A percentile compares a stretch with the other conserved stretches of the same genome.
Conservation (phyloP, 2,329 filamentous ascomycete genomes). For the Xylaria sp. region DNA sequence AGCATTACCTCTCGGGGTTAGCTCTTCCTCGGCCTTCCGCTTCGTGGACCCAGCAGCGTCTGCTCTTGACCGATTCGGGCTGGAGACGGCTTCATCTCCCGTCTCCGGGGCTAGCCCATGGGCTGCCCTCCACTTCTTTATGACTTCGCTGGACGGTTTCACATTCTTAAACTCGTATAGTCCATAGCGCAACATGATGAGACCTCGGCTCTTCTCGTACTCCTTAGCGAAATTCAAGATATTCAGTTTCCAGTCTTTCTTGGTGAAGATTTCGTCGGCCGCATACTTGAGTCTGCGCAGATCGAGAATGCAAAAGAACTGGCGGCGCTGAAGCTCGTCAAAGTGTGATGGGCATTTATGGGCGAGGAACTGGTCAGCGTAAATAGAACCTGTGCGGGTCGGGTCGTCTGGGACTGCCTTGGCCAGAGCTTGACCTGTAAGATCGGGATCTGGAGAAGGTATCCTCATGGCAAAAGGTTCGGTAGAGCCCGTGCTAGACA, state of each 20-base stretch:
- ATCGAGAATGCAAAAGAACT: constrained; percentile 73
- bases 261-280: constrained; percentile 68
- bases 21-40: constrained; percentile 67
- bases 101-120: constrained; percentile 65
- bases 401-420: constrained; percentile 65
- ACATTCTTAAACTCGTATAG: constrained; percentile 72
- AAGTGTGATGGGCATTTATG: constrained; percentile 68
- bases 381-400: constrained; percentile 64
- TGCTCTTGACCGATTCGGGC: constrained; percentile 46
- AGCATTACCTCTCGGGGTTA: constrained; percentile 54
- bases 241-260: constrained; percentile 72
- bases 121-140: constrained; percentile 68
- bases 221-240: constrained; percentile 72
- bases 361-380: constrained; percentile 68
- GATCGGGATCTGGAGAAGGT: constrained; percentile 64
- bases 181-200: constrained; percentile 70
- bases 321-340: constrained; percentile 68
- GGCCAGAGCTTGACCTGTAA: constrained; percentile 66
- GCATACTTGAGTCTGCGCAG: constrained; percentile 70
- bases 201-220: constrained; percentile 71
- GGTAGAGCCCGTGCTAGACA: constrained; percentile 61
- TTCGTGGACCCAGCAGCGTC: constrained; percentile 56
- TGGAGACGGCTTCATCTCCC: constrained; percentile 53
- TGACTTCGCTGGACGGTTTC: constrained; percentile 66
- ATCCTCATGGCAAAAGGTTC: constrained; percentile 70